Conservation (phyloP, 805 yeast genomes). For the Saccharomycopsis olivae region DNA sequence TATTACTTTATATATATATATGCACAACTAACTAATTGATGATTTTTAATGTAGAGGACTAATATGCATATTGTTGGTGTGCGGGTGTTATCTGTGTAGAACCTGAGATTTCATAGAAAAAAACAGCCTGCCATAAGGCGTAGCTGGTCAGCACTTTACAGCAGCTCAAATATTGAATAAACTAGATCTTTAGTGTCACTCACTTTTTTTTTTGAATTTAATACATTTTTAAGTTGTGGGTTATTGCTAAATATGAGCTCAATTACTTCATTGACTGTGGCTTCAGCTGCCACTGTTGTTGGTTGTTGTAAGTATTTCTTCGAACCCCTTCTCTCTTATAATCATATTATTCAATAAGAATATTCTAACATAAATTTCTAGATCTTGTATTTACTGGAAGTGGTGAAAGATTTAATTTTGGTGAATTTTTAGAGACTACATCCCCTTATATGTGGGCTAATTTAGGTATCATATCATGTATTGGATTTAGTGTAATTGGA, state of each 20-base stretch:
- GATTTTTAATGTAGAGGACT: too few relatives aligned
- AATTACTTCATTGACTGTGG: conserved; percentile 1
- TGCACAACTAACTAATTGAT: background rate
- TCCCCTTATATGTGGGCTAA: conserved; percentile 98
- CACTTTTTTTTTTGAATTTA: too few relatives aligned
- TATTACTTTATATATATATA: background rate
- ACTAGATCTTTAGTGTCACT: too few relatives aligned
- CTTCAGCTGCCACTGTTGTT: conserved; percentile 2
- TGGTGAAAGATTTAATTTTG: conserved; percentile 87
- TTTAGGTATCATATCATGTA: conserved; percentile 80
- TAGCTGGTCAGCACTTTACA: too few relatives aligned
- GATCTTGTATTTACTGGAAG: conserved; percentile 79
- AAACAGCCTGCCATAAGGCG: background rate
- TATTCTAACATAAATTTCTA: conserved; percentile 4
- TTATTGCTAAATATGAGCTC: too few relatives aligned
- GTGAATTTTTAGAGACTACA: conserved; percentile 70
- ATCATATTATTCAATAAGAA: too few relatives aligned
- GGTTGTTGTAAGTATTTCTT: conserved; percentile 2
- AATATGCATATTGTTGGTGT: too few relatives aligned
- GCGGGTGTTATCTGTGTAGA: too few relatives aligned
- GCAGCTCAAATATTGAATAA: too few relatives aligned
- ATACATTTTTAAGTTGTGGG: too few relatives aligned
- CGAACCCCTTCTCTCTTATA: too few relatives aligned
- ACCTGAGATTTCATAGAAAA: too few relatives aligned
- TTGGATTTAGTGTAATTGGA: conserved; percentile 90